These are phyloP conservation scores for Microthlaspi erraticum DNA, from an alignment of 345 rosid genomes.

Conservation along the genomic window DNA sequence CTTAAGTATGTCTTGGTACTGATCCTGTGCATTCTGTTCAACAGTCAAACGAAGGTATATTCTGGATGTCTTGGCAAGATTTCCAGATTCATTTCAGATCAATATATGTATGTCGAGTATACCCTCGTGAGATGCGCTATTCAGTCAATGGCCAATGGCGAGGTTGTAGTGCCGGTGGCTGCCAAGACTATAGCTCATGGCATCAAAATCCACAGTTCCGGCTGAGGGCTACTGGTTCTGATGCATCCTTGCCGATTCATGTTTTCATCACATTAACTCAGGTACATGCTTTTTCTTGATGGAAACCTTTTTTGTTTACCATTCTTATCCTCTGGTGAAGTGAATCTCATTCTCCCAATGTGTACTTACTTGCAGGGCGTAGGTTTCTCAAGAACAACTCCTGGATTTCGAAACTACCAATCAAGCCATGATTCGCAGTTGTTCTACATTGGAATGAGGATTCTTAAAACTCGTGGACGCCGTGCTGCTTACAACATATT, in stretches of 20 bases:
- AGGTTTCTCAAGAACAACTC: slow-evolving; percentile 92
- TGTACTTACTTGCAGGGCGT: slow-evolving; percentile 69
- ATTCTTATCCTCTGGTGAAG: not conserved
- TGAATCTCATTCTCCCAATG: slow-evolving; percentile 20
- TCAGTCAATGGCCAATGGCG: slow-evolving; percentile 98
- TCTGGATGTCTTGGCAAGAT: slow-evolving; percentile 99
- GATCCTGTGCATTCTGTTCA: slow-evolving; percentile 40
- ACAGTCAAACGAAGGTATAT: slow-evolving; percentile 98
- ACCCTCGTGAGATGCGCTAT: slow-evolving; percentile 97
- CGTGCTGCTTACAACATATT: slow-evolving; percentile 97
- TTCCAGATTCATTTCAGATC: slow-evolving; percentile 99
- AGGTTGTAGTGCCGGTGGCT: slow-evolving; percentile 97
- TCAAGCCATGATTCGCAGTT: slow-evolving; percentile 92
- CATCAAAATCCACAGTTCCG: slow-evolving; percentile 99
- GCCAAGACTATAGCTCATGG: slow-evolving; percentile 99
- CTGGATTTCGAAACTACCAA: slow-evolving; percentile 94
- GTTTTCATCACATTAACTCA: slow-evolving; percentile 97
- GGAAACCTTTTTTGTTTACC: not conserved
- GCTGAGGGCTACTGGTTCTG: slow-evolving; percentile 85
- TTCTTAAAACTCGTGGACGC: slow-evolving; percentile 94
- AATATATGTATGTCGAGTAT: slow-evolving; percentile 97
- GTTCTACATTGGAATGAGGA: slow-evolving; percentile 99
- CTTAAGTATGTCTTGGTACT: slow-evolving; percentile 21
- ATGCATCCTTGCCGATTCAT: slow-evolving; percentile 88
- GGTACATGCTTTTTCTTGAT: slow-evolving; percentile 49